A percentile compares a stretch with the other conserved stretches of the same genome.
These are phyloP conservation scores for Talaromyces sp. DNA, from an alignment of 2,329 filamentous ascomycete species.

Conservation along the genomic window DNA sequence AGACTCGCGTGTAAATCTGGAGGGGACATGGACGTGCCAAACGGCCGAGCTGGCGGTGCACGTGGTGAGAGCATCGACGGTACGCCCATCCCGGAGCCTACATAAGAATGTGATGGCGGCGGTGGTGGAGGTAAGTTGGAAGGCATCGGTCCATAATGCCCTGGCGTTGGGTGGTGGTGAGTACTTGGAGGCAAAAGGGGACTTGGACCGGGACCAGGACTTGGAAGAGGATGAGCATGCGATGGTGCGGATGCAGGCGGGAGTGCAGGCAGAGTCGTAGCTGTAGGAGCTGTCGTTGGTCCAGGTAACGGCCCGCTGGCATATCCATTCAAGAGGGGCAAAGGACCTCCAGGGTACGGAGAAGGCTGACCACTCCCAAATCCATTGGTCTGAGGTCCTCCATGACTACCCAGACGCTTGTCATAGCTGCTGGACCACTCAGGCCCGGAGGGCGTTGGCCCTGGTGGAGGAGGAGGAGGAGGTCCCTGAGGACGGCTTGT, in stretches of 20 bases:
- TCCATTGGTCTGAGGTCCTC: constrained; percentile 14
- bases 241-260: constrained; percentile 36
- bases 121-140: constrained; percentile 15
- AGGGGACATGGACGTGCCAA: constrained; percentile 34
- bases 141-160: constrained; percentile 3
- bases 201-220: constrained; percentile 23
- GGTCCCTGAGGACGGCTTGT: constrained; percentile 23
- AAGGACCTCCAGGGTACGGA: constrained; percentile 16
- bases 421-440: constrained; percentile 14
- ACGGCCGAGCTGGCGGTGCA: constrained; percentile 29
- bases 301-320: constrained; percentile 3
- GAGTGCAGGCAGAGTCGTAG: constrained; percentile 34
- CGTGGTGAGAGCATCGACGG: constrained; percentile 32
- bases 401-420: constrained; percentile 2
- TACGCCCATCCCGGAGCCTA: constrained; percentile 35
- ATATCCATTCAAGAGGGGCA: constrained; percentile 14
- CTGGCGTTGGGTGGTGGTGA: constrained; percentile 26
- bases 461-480: constrained; percentile 18
- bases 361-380: constrained; percentile 12
- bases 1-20: constrained; percentile 34
- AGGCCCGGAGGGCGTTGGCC: constrained; percentile 22
- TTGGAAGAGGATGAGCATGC: constrained; percentile 15
- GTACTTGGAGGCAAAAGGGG: constrained; percentile 41
- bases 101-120: constrained; percentile 32
- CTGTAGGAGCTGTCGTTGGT: constrained; percentile 1